Base-by-base conservation (phyloP, 768 basidiomycete genomes). In the Plicaturopsis crispa region DNA sequence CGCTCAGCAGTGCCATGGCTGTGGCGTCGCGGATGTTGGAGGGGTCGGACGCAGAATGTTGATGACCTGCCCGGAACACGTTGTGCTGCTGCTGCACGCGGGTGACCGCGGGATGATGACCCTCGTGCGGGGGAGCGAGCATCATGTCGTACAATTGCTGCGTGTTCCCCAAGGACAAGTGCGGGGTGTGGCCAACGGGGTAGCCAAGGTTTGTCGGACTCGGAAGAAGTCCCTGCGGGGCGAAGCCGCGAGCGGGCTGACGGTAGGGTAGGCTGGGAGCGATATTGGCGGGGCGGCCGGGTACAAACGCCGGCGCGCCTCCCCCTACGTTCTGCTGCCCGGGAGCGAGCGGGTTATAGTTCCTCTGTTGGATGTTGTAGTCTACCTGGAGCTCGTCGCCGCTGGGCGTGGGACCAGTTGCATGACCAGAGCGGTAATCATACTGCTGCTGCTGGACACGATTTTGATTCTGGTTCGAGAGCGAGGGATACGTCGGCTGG, bases 131-230 rank as follows among this genome's bases (percentile, higher is more conserved):
- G 39, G 72, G 65, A 23, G 68, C 59, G 19, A 63, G 70, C 73
- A 87, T 83, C 80, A 85, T 83, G 51, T 86, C 84, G 49, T 86
- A 87, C 38, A 86, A 50, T 50, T 85, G 84, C 48, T 86, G 84
- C 20, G 83, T 72, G 51, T 73, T 83, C 42, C 79, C 81, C 38
- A 86, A 62, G 8, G 83, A 79, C 39, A 85, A 69, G 45, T 83
- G 80, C 12, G 78, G 64, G n/a, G 75, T 70, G 26, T 66, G 63
- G 30, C 48, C 60, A 11, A 49, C 35, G 14, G 53, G 26, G 39
- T 62, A 66, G 49, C 44, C 49, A 60, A n/a, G 60, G 59, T 18
- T 67, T 56, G 51, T 78, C 82, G 41, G 62, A 66, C 45, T 81
- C 64, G 38, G 66, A 61, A 10, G 72, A 28, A 61, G 62, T 44